phyloP scores from a whole-genome alignment of 257 asterid species.

The Salvia miltiorrhiza region DNA sequence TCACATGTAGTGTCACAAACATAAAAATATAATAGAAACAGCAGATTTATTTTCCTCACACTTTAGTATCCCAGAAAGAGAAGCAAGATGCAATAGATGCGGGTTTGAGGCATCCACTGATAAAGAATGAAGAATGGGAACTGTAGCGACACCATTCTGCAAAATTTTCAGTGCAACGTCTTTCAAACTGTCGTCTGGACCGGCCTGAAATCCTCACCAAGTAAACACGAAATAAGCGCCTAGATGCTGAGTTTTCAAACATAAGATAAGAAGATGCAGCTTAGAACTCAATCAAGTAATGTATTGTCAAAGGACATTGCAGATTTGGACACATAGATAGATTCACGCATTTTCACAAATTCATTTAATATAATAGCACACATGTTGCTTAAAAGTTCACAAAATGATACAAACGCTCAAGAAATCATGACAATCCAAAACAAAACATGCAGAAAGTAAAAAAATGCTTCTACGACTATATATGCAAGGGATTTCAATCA shows the following conservation, averaged over 20 bases:
- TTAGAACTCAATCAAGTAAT: not conserved
- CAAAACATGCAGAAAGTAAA: not conserved
- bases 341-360: not conserved
- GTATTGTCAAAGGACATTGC: not conserved
- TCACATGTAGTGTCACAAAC: not conserved
- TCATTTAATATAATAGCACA: not conserved
- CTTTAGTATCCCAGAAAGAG: constrained; percentile 79
- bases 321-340: not conserved
- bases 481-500: constrained; percentile 13
- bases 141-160: constrained; percentile 66
- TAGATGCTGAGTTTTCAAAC: constrained; percentile 5
- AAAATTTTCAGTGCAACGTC: constrained; percentile 75
- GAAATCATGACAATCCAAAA: constrained; percentile 1
- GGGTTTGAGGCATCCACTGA: constrained; percentile 66
- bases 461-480: not conserved
- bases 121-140: constrained; percentile 75
- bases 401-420: not conserved
- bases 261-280: constrained; percentile 13
- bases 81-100: constrained; percentile 79
- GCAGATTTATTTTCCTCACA: constrained; percentile 38
- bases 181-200: constrained; percentile 83
- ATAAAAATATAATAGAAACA: not conserved
- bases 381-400: not conserved
- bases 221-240: constrained; percentile 11
- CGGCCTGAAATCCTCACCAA: constrained; percentile 59